Conservation (phyloP, 805 yeast species). For the Torulaspora delbrueckii region DNA sequence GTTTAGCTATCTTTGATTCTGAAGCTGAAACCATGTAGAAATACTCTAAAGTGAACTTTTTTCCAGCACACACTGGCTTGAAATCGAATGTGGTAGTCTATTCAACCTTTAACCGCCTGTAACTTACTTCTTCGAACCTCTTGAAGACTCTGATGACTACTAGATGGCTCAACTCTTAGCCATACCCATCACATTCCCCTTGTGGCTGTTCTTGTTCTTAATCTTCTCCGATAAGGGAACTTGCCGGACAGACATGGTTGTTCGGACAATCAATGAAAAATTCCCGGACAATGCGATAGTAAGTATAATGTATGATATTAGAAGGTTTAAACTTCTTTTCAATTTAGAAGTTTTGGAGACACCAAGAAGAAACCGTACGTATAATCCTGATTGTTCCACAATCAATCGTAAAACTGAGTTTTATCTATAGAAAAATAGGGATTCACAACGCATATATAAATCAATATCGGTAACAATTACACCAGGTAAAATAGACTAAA, state of each 20-base stretch:
- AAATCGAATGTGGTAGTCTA: neutral
- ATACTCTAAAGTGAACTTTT: neutral
- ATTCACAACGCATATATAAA: neutral
- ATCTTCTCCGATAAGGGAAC: conserved; percentile 5
- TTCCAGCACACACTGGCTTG: neutral
- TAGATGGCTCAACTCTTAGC: neutral
- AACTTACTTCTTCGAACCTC: neutral
- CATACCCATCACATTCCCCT: conserved; percentile 7
- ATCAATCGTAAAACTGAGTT: neutral
- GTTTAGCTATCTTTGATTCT: neutral
- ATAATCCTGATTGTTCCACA: too few relatives aligned
- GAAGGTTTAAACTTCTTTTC: too few relatives aligned
- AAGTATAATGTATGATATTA: too few relatives aligned
- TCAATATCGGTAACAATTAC: neutral
- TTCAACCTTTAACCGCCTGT: neutral
- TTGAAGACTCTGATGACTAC: neutral
- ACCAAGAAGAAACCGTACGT: too few relatives aligned
- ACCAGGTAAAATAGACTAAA: conserved; percentile 1
- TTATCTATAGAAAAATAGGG: too few relatives aligned
- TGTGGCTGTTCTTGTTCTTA: conserved; percentile 5
- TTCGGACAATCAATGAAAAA: neutral
- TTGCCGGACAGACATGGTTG: neutral
- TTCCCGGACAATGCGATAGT: neutral
- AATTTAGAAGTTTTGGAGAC: too few relatives aligned
- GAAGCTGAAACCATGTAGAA: neutral